These are phyloP conservation scores for Calonectria pauciramosa DNA, from an alignment of 2,329 filamentous ascomycete species.

Conservation along the genomic window DNA sequence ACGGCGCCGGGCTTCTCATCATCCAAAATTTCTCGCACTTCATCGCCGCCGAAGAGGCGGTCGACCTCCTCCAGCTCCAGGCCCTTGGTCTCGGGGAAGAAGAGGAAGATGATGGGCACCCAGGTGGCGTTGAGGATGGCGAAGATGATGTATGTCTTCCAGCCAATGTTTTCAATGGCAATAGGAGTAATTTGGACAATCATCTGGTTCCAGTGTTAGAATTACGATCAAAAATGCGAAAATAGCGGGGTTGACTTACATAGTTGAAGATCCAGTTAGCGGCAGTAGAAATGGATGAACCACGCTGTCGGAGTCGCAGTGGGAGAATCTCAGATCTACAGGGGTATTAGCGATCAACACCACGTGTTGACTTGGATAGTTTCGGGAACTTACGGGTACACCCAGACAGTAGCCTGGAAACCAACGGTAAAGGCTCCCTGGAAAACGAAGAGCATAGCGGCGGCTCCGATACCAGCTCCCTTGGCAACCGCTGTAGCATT, in stretches of 20 bases:
- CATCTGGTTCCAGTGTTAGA: background rate
- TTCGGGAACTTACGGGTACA: conserved; percentile 42
- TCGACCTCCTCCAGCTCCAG: conserved; percentile 65
- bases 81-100: conserved; percentile 63
- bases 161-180: conserved; percentile 56
- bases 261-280: conserved; percentile 53
- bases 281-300: conserved; percentile 50
- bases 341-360: background rate
- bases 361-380: background rate
- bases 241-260: conserved; percentile 31
- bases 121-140: conserved; percentile 54
- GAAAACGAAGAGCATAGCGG: conserved; percentile 58
- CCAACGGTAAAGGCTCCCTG: conserved; percentile 57
- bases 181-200: conserved; percentile 39
- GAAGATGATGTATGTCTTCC: conserved; percentile 65
- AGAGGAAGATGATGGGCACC: conserved; percentile 54
- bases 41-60: conserved; percentile 31
- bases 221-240: fast-evolving
- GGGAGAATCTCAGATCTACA: conserved; percentile 50
- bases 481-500: conserved; percentile 49
- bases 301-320: conserved; percentile 47
- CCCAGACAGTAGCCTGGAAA: conserved; percentile 53
- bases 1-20: conserved; percentile 31
- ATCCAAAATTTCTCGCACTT: conserved; percentile 25
- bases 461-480: conserved; percentile 54